These are phyloP conservation scores for Rhazya stricta DNA, from an alignment of 257 asterid species.

Conservation along the genomic window DNA sequence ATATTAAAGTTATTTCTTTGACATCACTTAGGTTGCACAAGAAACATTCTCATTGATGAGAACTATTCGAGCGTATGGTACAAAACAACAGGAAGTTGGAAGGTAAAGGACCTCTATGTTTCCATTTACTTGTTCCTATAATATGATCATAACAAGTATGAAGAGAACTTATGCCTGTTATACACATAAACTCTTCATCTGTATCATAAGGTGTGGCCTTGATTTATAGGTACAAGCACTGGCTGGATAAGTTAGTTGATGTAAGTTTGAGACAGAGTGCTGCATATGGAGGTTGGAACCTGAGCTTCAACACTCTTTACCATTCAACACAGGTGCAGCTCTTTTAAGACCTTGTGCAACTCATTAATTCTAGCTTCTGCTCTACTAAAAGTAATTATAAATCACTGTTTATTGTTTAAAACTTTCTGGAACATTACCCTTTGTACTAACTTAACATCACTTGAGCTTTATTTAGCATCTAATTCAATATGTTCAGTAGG, in stretches of 20 bases:
- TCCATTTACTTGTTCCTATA: background rate
- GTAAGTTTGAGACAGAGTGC: conserved; percentile 89
- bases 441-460: background rate
- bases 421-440: background rate
- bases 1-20: conserved; percentile 15
- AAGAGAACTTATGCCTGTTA: background rate
- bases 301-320: conserved; percentile 77
- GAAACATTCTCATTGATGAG: conserved; percentile 92
- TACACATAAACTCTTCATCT: background rate
- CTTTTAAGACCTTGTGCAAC: conserved; percentile 9
- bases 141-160: background rate
- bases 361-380: background rate
- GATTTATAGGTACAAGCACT: conserved; percentile 49
- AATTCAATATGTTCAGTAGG: background rate
- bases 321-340: conserved; percentile 83
- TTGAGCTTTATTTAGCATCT: background rate
- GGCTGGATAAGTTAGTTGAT: conserved; percentile 81
- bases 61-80: conserved; percentile 90
- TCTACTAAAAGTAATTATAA: background rate
- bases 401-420: background rate
- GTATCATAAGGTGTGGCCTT: conserved; percentile 11
- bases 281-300: conserved; percentile 94
- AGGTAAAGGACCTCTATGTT: conserved; percentile 37
- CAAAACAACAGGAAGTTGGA: conserved; percentile 73
- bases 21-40: conserved; percentile 68